phyloP scores from a whole-genome alignment of 176 grass and related monocot genomes.

The Puya raimondii region DNA sequence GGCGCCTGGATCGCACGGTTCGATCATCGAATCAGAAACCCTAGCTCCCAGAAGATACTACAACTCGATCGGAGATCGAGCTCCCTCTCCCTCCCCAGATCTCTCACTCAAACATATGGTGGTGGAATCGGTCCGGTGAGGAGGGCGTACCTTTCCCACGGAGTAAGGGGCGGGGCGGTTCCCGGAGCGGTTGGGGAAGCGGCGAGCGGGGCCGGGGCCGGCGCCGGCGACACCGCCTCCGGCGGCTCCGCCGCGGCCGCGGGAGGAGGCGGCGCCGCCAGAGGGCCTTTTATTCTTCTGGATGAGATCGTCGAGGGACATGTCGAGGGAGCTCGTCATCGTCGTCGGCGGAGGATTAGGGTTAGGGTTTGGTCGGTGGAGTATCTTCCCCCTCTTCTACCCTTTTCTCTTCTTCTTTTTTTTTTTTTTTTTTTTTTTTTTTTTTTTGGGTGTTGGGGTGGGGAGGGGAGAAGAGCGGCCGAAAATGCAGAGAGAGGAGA shows the following conservation, averaged over 20 bases:
- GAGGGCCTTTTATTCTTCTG: conserved; percentile 38
- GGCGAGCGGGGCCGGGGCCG: conserved; percentile 10
- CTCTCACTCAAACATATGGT: not conserved
- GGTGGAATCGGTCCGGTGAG: not conserved
- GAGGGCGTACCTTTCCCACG: conserved; percentile 4
- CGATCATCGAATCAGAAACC: conserved; percentile 6
- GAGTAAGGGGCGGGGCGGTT: conserved; percentile 22
- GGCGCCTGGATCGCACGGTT: conserved; percentile 11
- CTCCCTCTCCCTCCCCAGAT: too few relatives aligned
- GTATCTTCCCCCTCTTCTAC: too few relatives aligned
- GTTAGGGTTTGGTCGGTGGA: too few relatives aligned
- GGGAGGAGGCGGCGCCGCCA: not conserved
- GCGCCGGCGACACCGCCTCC: not conserved
- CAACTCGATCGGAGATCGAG: not conserved
- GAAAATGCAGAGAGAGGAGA: too few relatives aligned
- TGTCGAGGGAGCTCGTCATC: conserved; percentile 48
- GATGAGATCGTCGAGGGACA: conserved; percentile 78
- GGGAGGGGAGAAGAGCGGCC: too few relatives aligned
- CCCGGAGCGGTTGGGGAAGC: conserved; percentile 28
- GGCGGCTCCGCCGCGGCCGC: not conserved
- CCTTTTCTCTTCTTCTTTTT: too few relatives aligned
- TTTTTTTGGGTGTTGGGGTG: too few relatives aligned
- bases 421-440: too few relatives aligned
- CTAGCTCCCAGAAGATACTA: not conserved
- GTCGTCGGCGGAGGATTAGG: not conserved